A percentile compares a stretch with the other conserved stretches of the same genome.
These are phyloP conservation scores for Aureobasidium sp. DNA, from an alignment of 2,329 filamentous ascomycete species.

Conservation along the genomic window DNA sequence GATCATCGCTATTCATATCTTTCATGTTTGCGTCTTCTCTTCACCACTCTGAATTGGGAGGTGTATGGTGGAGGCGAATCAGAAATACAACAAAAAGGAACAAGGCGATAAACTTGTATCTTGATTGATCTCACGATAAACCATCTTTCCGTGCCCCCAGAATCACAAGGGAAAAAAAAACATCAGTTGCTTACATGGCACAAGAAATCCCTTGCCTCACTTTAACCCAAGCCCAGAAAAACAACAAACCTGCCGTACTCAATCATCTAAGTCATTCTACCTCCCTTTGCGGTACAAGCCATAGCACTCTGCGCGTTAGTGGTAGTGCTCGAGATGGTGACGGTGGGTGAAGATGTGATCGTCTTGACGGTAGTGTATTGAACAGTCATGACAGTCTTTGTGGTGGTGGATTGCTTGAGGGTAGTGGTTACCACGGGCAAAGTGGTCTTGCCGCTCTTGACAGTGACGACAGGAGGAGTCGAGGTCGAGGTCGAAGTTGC, in stretches of 20 bases:
- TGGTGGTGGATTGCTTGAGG: not conserved
- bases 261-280: slow-evolving; percentile 16
- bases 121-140: too few species aligned
- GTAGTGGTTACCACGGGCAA: not conserved
- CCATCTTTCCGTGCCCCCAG: too few species aligned
- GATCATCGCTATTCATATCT: too few species aligned
- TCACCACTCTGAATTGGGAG: too few species aligned
- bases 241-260: not conserved
- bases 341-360: slow-evolving; percentile 9
- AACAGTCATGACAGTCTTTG: slow-evolving; percentile 12
- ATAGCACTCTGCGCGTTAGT: slow-evolving; percentile 12
- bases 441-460: slow-evolving; percentile 14
- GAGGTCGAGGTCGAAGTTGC: not conserved
- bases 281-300: slow-evolving; percentile 21
- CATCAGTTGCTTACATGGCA: too few species aligned
- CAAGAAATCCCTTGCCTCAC: not conserved
- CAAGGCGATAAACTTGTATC: too few species aligned
- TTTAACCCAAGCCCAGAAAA: not conserved
- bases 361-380: slow-evolving; percentile 11
- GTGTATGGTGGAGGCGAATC: too few species aligned
- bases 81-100: too few species aligned
- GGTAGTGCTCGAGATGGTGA: slow-evolving; percentile 17
- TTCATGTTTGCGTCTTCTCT: too few species aligned
- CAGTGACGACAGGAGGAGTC: slow-evolving; percentile 5
- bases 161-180: too few species aligned